phyloP scores from a whole-genome alignment of 768 basidiomycete species.

The Mycena pura region DNA sequence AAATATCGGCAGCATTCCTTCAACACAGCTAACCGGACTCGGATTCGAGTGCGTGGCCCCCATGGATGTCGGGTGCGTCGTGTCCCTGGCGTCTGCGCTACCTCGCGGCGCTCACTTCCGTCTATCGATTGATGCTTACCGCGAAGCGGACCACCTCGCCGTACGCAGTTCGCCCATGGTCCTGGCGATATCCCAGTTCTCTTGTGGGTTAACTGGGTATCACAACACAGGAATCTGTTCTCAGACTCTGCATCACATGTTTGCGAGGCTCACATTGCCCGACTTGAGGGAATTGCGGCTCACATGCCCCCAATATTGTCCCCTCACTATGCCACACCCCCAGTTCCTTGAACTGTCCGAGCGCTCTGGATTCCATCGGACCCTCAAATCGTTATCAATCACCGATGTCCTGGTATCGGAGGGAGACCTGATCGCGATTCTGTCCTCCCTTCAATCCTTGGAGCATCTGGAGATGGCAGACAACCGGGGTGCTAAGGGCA shows the following conservation, averaged over 20 bases:
- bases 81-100: neutral
- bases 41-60: neutral
- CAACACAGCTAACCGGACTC: neutral
- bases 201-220: neutral
- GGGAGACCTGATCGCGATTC: neutral
- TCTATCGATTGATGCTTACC: neutral
- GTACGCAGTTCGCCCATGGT: neutral
- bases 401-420: neutral
- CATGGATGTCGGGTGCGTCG: neutral
- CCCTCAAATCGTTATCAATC: neutral
- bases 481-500: neutral
- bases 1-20: neutral
- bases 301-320: neutral
- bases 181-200: neutral
- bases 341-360: neutral
- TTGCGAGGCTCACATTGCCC: neutral
- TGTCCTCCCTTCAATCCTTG: neutral
- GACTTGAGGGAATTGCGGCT: neutral
- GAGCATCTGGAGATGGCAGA: neutral
- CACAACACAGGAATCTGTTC: no score
- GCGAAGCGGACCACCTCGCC: neutral
- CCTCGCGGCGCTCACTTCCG: neutral
- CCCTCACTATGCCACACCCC: neutral
- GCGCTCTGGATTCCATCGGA: neutral
- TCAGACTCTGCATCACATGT: neutral